Base-by-base conservation (phyloP, 345 rosid species). In the Acer negundo region DNA sequence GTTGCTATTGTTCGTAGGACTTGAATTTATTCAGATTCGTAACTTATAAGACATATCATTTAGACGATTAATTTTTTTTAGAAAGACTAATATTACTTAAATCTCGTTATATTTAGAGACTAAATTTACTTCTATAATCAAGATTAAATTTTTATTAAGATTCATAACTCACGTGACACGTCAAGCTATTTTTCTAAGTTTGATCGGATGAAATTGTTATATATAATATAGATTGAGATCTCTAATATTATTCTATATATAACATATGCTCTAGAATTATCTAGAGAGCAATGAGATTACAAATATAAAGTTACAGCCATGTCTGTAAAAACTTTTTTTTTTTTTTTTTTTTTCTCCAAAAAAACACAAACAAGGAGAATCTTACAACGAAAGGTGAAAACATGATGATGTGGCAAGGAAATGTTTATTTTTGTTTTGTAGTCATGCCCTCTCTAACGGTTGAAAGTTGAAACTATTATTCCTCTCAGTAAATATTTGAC, bases 321-420 rank as follows among this genome's bases (percentile, higher is more conserved):
- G 19, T 49, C 3, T 15, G 16, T 49, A 13, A 49, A 49, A 56
- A 17, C 10, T 6, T 19, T 17, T 35, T 35, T 0, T 35, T 4
- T 35, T 35, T 31, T 3, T 3, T 35, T 35, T 35, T 3, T 28
- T 28, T 2, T 3, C 4, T 2, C 31, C 4, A 56, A 64, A 75
- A 42, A 16, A 73, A 69, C 22, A 61, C 20, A 40, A 73, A 28
- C 63, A 59, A 59, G 26, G 13, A 19, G 77, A 2, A 28, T 74
- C 67, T 61, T 59, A 62, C 63, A 73, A 73, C 75, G 75, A 63
- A 74, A 74, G 69, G 77, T 62, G 16, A 63, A 63, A 62, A 9
- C 58, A 62, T 44, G 69, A 73, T 62, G 47, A 51, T 13, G 61
- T 46, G 51, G 51, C 8, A 40, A 73, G 64, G 35, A 31, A 55